Percentiles rank a stretch among this genome's conserved stretches.
Evolutionary conservation across 129 eudicot species (phyloP).

Genomic region (Helianthus tuberosus): DNA sequence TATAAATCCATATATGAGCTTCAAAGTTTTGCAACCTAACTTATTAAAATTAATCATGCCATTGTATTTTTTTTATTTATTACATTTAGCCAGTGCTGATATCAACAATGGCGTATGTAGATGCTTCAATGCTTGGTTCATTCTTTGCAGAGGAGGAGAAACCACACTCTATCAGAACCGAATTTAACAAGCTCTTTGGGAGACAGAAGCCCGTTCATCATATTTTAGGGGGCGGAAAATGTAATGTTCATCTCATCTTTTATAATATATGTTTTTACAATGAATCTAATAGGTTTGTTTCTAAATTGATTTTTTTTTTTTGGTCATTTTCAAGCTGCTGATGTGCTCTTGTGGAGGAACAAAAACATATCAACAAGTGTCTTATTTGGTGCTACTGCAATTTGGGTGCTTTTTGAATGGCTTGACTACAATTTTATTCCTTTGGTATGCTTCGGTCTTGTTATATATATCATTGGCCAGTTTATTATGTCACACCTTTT

Average conservation of each 20-base stretch:
- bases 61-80: no score
- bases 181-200: slow-evolving; percentile 75
- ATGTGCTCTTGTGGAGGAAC: slow-evolving; percentile 95
- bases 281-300: not conserved
- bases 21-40: no score
- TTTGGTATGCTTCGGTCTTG: slow-evolving; percentile 58
- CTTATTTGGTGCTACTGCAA: slow-evolving; percentile 61
- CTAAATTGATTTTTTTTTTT: not conserved
- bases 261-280: not conserved
- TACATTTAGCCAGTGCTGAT: no score
- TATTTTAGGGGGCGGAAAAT: slow-evolving; percentile 87
- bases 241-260: slow-evolving; percentile 37
- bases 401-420: slow-evolving; percentile 97
- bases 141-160: slow-evolving; percentile 55
- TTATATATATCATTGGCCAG: slow-evolving; percentile 62
- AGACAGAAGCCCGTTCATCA: slow-evolving; percentile 83
- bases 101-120: no score
- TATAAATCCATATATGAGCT: no score
- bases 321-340: slow-evolving; percentile 70
- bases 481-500: slow-evolving; percentile 65
- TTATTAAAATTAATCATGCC: no score
- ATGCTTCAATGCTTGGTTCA: no score
- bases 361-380: slow-evolving; percentile 88
- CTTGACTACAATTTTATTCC: slow-evolving; percentile 80
- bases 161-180: slow-evolving; percentile 45